Percentiles rank a stretch among this genome's conserved stretches.
These are phyloP conservation scores for Hebeloma cylindrosporum DNA, from an alignment of 768 basidiomycete genomes.

Conservation along the genomic window DNA sequence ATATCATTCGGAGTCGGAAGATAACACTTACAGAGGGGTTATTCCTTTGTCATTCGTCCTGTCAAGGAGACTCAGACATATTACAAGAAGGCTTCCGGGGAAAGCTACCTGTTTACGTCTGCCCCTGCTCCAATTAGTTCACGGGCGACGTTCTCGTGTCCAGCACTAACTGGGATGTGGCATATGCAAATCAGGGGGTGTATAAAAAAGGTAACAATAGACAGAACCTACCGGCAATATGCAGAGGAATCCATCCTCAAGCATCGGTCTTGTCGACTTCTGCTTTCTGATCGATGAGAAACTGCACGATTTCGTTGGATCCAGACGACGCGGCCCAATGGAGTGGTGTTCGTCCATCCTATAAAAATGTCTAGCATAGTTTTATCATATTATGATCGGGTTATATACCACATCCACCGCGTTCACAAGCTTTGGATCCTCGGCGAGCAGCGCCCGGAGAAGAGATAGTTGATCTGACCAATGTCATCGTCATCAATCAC, in stretches of 20 bases:
- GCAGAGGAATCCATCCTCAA: slow-evolving; percentile 76
- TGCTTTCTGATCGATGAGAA: slow-evolving; percentile 68
- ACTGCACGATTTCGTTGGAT: slow-evolving; percentile 62
- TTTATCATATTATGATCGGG: slow-evolving; percentile 9
- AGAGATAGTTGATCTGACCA: slow-evolving; percentile 65
- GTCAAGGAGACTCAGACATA: slow-evolving; percentile 22
- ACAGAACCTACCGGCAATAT: slow-evolving; percentile 62
- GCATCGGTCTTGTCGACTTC: slow-evolving; percentile 67
- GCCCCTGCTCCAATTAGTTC: slow-evolving; percentile 83
- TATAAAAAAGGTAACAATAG: slow-evolving; percentile 9
- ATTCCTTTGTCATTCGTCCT: slow-evolving; percentile 80
- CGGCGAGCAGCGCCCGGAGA: slow-evolving; percentile 61
- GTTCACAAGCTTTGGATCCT: slow-evolving; percentile 63
- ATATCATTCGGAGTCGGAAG: slow-evolving; percentile 12
- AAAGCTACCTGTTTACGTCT: slow-evolving; percentile 60
- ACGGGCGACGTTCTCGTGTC: slow-evolving; percentile 69
- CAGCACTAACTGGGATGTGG: slow-evolving; percentile 66
- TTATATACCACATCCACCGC: slow-evolving; percentile 57
- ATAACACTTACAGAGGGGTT: slow-evolving; percentile 68
- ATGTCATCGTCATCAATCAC: neutral
- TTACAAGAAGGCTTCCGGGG: slow-evolving; percentile 18
- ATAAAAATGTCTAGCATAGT: slow-evolving; percentile 9
- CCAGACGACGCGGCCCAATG: slow-evolving; percentile 85
- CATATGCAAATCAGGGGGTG: slow-evolving; percentile 19
- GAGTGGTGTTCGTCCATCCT: slow-evolving; percentile 82